phyloP scores from a whole-genome alignment of 2,329 filamentous ascomycete species.

The Dothistroma septosporum region DNA sequence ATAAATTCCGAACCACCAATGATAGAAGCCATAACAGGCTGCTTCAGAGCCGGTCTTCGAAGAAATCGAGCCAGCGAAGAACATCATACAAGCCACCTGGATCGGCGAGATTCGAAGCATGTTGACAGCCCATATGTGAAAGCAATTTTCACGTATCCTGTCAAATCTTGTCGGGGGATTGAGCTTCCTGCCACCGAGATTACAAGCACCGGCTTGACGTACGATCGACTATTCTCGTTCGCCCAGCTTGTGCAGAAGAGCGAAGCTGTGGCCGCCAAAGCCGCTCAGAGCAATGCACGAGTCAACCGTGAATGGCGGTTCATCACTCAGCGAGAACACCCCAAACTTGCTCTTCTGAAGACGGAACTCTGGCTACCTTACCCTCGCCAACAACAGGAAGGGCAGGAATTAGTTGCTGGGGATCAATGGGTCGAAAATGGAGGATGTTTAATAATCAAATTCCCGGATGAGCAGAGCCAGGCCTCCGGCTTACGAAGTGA shows the following conservation, averaged over 20 bases:
- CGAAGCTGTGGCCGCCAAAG: conserved; percentile 17
- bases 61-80: neutral
- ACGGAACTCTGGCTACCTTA: conserved; percentile 68
- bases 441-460: conserved; percentile 62
- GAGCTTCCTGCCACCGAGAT: conserved; percentile 38
- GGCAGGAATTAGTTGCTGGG: conserved; percentile 24
- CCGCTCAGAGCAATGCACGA: conserved; percentile 25
- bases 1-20: too few relatives aligned
- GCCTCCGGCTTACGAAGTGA: conserved; percentile 35
- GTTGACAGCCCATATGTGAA: conserved; percentile 15
- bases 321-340: conserved; percentile 65
- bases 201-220: conserved; percentile 43
- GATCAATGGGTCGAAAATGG: conserved; percentile 50
- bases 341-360: conserved; percentile 65
- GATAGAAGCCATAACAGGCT: neutral
- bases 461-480: conserved; percentile 49
- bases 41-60: neutral
- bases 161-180: conserved; percentile 45
- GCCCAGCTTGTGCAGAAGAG: conserved; percentile 54
- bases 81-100: neutral
- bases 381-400: conserved; percentile 9
- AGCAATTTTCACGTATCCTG: conserved; percentile 46
- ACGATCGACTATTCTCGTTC: conserved; percentile 54
- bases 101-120: neutral
- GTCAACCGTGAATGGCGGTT: conserved; percentile 60